Evolutionary conservation across 495 filamentous ascomycete species (phyloP).

Genomic region (Xylaria nigripes): DNA sequence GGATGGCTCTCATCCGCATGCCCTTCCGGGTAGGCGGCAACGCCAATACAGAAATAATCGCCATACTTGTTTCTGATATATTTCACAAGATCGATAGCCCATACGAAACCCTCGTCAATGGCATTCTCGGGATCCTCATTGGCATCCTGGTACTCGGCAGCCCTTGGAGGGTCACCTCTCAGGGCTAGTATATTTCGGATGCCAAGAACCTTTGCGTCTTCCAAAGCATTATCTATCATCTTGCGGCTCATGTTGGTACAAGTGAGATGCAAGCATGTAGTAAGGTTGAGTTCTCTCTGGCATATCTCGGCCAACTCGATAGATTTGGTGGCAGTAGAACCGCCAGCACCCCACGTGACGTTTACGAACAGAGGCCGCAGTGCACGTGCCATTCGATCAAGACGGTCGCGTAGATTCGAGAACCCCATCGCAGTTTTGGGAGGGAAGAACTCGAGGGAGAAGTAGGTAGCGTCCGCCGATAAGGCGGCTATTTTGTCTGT

Average conservation of each 20-base stretch:
- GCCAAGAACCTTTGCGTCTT: slow-evolving; percentile 86
- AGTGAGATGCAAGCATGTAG: slow-evolving; percentile 91
- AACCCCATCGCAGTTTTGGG: slow-evolving; percentile 94
- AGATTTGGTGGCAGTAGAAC: slow-evolving; percentile 80
- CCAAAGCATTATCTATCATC: slow-evolving; percentile 79
- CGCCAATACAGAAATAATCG: slow-evolving; percentile 95
- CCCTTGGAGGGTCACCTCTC: slow-evolving; percentile 85
- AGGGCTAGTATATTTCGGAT: slow-evolving; percentile 92
- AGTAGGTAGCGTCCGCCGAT: slow-evolving; percentile 72
- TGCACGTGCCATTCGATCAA: slow-evolving; percentile 89
- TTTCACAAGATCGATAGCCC: slow-evolving; percentile 80
- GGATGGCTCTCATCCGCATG: slow-evolving; percentile 85
- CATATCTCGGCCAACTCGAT: slow-evolving; percentile 93
- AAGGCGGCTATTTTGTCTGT: slow-evolving; percentile 93
- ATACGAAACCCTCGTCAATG: slow-evolving; percentile 70
- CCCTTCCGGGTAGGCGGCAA: slow-evolving; percentile 90
- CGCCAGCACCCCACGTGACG: slow-evolving; percentile 96
- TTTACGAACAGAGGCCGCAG: slow-evolving; percentile 90
- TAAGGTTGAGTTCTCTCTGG: slow-evolving; percentile 81
- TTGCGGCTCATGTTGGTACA: slow-evolving; percentile 94
- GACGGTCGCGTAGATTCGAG: slow-evolving; percentile 82
- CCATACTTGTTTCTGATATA: slow-evolving; percentile 82
- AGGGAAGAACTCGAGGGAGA: slow-evolving; percentile 98
- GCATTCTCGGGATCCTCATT: slow-evolving; percentile 42
- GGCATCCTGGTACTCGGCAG: slow-evolving; percentile 66